Base-by-base conservation (phyloP, 202 grass and related monocot species). In the Eragrostis tef region DNA sequence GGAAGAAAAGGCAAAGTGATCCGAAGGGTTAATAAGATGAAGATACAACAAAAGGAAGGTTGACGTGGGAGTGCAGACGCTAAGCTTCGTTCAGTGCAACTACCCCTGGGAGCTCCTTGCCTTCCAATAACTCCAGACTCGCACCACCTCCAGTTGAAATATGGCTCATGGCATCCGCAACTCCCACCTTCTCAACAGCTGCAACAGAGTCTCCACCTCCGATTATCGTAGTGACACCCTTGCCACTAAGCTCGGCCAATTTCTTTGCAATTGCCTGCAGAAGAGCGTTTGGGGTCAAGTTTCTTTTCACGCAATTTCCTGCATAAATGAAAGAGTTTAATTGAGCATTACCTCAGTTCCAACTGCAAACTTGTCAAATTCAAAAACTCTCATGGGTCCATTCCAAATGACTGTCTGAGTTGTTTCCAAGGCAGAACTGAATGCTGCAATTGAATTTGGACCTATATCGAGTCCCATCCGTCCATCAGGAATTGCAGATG, bases 351-450 rank as follows among this genome's bases (percentile, higher is more conserved):
- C 92, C 81, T 91, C 87, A 13, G 92, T 94, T 90, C 92, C 85
- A 43, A 72, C 48, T 53, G 89, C 81, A 26, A 91, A 94, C 71
- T 91, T 91, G 7, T 90, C 87, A 46, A 90, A 94, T 73, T 94
- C 85, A 0, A 94, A 91, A 84, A 94, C 89, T 22, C 89, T 89
- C 87, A 94, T 91, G 15, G 92, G 92, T 34, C 92, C 92, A 15
- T 91, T 94, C 92, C 92, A 94, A 65, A 94, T 94, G 49, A 94
- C 85, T 17, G 87, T 94, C 52, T 89, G 70, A 36, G 92, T 94
- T 57, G 84, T 89, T 77, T 91, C 84, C 64, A 94, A 75, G 12
- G 89, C 87, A 60, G 86, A 79, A 71, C 56, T 94, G 81, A 91
- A 91, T 21, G 89, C 56, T 10, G 71, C 82, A 51, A 94, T 62